These are phyloP conservation scores for Rutstroemia sp. DNA, from an alignment of 2,329 filamentous ascomycete species.

Conservation along the genomic window DNA sequence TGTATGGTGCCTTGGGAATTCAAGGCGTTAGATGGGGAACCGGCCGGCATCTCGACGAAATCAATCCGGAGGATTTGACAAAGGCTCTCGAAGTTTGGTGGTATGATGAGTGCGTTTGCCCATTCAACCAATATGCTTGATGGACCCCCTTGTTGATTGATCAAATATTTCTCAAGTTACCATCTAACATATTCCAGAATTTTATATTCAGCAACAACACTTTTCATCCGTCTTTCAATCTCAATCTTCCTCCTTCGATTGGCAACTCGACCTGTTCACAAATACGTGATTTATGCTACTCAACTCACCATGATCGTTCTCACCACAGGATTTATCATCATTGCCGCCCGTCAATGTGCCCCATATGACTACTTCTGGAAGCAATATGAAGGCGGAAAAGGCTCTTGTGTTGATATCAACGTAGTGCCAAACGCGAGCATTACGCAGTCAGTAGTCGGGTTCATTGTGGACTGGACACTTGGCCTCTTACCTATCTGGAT, in stretches of 20 bases:
- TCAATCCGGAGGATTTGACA: constrained; percentile 12
- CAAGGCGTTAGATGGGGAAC: constrained; percentile 17
- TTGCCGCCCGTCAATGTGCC: constrained; percentile 45
- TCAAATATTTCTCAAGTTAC: neutral
- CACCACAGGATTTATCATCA: constrained; percentile 41
- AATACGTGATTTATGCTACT: constrained; percentile 38
- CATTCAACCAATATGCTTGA: constrained; percentile 31
- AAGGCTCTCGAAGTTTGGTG: constrained; percentile 36
- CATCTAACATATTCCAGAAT: neutral
- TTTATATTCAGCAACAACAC: constrained; percentile 9
- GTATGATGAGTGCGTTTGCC: constrained; percentile 41
- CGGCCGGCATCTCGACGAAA: constrained; percentile 15
- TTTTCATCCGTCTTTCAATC: constrained; percentile 37
- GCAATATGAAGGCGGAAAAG: constrained; percentile 12
- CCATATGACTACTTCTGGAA: constrained; percentile 46
- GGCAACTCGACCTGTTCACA: constrained; percentile 37
- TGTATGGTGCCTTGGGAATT: constrained; percentile 14
- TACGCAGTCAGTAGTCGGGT: too few relatives aligned
- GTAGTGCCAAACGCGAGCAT: constrained; percentile 37
- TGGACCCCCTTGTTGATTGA: neutral
- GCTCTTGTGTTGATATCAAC: constrained; percentile 33
- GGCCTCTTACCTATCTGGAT: too few relatives aligned
- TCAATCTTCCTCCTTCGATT: constrained; percentile 47
- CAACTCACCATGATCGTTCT: constrained; percentile 38
- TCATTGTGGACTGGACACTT: too few relatives aligned